A percentile compares a stretch with the other conserved stretches of the same genome.
Conservation (phyloP, 2,329 filamentous ascomycete genomes). For the Camptophora hylomeconis region DNA sequence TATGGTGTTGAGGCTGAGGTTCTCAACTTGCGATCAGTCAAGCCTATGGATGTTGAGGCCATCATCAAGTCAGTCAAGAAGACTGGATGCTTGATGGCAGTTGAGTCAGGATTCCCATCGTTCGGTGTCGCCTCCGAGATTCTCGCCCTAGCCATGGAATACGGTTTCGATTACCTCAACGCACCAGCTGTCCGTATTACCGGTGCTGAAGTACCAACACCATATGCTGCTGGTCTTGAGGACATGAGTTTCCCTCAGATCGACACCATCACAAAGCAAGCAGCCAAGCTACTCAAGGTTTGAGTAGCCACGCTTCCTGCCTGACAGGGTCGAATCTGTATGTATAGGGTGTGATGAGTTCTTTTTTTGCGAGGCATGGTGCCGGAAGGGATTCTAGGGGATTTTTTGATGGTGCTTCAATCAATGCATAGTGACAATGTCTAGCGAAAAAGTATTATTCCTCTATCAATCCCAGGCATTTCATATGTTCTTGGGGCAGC, state of each 20-base stretch:
- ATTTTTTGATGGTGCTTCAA: no score
- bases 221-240: conserved; percentile 86
- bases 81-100: conserved; percentile 78
- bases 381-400: no score
- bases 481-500: no score
- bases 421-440: no score
- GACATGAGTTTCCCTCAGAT: conserved; percentile 91
- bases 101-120: conserved; percentile 92
- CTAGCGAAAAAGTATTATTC: no score
- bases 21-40: conserved; percentile 94
- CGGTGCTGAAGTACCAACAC: conserved; percentile 92
- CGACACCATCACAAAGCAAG: conserved; percentile 72
- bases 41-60: conserved; percentile 87
- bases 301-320: conserved; percentile 35
- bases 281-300: conserved; percentile 74
- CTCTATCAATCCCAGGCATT: no score
- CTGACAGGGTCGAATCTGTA: no score
- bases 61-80: conserved; percentile 98
- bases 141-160: conserved; percentile 89
- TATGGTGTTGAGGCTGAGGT: conserved; percentile 94
- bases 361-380: no score
- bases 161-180: conserved; percentile 94
- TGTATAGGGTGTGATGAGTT: no score
- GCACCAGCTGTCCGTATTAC: conserved; percentile 88
- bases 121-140: conserved; percentile 91